Percentiles rank a stretch among this genome's conserved stretches.
phyloP scores from a whole-genome alignment of 2,329 filamentous ascomycete genomes.

The Ophiostoma himal-ulmi region DNA sequence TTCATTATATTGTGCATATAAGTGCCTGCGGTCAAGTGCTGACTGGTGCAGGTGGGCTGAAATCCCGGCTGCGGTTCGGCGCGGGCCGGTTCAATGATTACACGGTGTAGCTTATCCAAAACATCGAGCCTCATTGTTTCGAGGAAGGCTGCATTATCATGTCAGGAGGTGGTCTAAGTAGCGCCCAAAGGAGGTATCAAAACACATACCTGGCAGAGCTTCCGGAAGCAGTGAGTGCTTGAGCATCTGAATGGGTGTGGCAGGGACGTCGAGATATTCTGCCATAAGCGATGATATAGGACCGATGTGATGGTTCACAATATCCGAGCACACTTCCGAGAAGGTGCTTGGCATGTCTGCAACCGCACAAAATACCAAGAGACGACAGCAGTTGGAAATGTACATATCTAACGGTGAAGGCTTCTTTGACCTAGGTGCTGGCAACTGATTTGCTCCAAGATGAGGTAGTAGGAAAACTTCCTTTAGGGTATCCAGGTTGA shows the following conservation, averaged over 20 bases:
- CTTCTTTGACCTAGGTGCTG: too few relatives aligned
- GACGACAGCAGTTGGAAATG: not conserved
- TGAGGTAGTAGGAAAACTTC: not conserved
- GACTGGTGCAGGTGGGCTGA: too few relatives aligned
- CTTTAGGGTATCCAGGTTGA: not conserved
- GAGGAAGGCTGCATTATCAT: not conserved
- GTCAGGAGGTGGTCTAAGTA: not conserved
- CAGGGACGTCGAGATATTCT: not conserved
- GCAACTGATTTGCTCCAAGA: not conserved
- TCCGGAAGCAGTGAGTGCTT: not conserved
- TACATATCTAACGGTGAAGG: not conserved
- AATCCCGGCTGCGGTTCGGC: too few relatives aligned
- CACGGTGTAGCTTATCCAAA: not conserved
- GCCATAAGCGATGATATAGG: not conserved
- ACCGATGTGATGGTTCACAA: not conserved
- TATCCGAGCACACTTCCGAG: not conserved
- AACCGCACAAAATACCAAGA: not conserved
- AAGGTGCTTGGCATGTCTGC: not conserved
- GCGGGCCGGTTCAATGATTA: too few relatives aligned
- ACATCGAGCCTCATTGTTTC: not conserved
- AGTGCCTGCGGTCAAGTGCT: too few relatives aligned
- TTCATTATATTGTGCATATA: not conserved
- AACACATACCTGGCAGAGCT: not conserved
- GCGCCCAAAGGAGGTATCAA: too few relatives aligned
- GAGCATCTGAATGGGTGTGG: not conserved